These are phyloP conservation scores for Suillus placidus DNA, from an alignment of 768 basidiomycete species.

Conservation along the genomic window DNA sequence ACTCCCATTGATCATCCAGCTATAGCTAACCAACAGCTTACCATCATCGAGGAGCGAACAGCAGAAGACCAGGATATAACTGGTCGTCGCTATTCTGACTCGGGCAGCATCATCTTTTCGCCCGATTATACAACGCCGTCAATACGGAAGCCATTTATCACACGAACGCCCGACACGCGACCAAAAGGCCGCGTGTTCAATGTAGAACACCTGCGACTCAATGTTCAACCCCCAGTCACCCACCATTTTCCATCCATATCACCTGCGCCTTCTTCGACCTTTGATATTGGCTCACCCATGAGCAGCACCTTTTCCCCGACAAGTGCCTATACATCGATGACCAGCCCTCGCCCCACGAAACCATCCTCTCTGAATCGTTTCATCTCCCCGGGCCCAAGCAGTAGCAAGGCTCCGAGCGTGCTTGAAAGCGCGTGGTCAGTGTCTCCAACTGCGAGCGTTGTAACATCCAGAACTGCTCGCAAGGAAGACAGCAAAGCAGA, in stretches of 20 bases:
- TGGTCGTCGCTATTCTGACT: slow-evolving; percentile 19
- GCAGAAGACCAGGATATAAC: slow-evolving; percentile 21
- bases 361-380: slow-evolving; percentile 32
- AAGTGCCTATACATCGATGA: background rate
- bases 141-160: background rate
- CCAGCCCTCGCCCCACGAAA: slow-evolving; percentile 17
- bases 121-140: slow-evolving; percentile 10
- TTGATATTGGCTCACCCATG: slow-evolving; percentile 12
- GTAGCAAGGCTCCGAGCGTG: slow-evolving; percentile 10
- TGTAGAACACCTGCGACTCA: slow-evolving; percentile 32
- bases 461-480: slow-evolving; percentile 18
- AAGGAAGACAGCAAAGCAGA: slow-evolving; percentile 39
- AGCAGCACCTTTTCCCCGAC: slow-evolving; percentile 5
- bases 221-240: slow-evolving; percentile 25
- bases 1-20: slow-evolving; percentile 36
- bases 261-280: slow-evolving; percentile 20
- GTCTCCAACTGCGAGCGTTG: slow-evolving; percentile 24
- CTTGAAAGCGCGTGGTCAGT: slow-evolving; percentile 13
- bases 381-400: slow-evolving; percentile 27
- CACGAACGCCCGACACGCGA: slow-evolving; percentile 4
- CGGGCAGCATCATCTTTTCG: slow-evolving; percentile 28
- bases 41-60: slow-evolving; percentile 43
- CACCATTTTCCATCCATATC: slow-evolving; percentile 21
- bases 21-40: slow-evolving; percentile 28
- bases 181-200: slow-evolving; percentile 29